Evolutionary conservation across 495 filamentous ascomycete species (phyloP).

Genomic region (Penicillium coprophilum): DNA sequence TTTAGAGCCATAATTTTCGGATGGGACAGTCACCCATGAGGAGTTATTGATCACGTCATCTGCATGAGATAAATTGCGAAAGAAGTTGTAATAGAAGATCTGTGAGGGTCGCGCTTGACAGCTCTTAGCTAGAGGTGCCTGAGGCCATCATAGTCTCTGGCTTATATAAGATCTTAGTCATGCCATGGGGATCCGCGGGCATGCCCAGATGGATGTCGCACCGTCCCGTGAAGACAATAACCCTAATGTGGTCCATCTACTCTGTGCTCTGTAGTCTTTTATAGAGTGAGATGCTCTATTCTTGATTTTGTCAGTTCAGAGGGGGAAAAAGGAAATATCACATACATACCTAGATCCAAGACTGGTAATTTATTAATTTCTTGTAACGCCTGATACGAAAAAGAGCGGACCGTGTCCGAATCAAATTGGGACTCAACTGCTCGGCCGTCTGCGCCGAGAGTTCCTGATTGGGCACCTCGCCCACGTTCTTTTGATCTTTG

Average conservation of each 20-base stretch:
- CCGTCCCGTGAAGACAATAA: background rate
- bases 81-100: background rate
- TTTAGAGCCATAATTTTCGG: slow-evolving; percentile 69
- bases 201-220: too few species aligned
- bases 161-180: background rate
- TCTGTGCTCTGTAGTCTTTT: too few species aligned
- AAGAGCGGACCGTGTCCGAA: background rate
- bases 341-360: too few species aligned
- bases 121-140: background rate
- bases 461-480: background rate
- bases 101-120: background rate
- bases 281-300: background rate
- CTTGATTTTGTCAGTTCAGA: background rate
- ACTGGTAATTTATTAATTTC: background rate
- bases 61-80: background rate
- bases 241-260: background rate
- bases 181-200: too few species aligned
- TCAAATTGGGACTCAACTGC: background rate
- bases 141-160: background rate
- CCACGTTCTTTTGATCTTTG: background rate
- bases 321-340: background rate
- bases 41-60: slow-evolving; percentile 7
- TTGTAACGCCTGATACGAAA: background rate
- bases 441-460: background rate
- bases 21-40: slow-evolving; percentile 7